phyloP scores from a whole-genome alignment of 2,329 filamentous ascomycete genomes.

The Drechslerella coelobrocha region DNA sequence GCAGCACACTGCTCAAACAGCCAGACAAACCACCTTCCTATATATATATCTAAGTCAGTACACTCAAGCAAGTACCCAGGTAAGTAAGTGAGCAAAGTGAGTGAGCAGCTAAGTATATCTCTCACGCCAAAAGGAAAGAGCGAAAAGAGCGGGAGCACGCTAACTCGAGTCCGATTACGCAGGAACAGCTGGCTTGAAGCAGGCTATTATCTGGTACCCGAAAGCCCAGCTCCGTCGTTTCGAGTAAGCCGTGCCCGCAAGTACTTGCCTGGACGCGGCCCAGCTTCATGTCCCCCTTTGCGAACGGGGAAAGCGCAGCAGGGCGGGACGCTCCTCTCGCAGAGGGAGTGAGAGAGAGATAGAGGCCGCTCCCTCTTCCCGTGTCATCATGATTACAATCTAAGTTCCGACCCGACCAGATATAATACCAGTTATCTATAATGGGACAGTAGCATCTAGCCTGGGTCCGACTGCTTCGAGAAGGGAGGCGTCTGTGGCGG shows the following conservation, averaged over 20 bases:
- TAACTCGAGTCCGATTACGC: slow-evolving; percentile 21
- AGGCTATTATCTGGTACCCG: slow-evolving; percentile 21
- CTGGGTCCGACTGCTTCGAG: not conserved
- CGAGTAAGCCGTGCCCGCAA: slow-evolving; percentile 32
- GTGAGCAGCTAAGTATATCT: too few species aligned
- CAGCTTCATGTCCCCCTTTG: not conserved
- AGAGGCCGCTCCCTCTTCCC: not conserved
- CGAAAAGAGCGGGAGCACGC: slow-evolving; percentile 7
- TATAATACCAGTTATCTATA: too few species aligned
- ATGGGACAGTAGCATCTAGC: too few species aligned
- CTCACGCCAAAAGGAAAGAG: not conserved
- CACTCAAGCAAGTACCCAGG: too few species aligned
- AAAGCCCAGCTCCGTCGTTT: slow-evolving; percentile 28
- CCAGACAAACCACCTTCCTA: not conserved
- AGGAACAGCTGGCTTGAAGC: slow-evolving; percentile 15
- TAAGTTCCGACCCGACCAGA: not conserved
- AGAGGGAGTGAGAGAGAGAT: too few species aligned
- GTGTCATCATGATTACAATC: not conserved
- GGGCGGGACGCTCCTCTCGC: slow-evolving; percentile 7
- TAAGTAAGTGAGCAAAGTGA: too few species aligned
- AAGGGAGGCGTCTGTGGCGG: slow-evolving; percentile 1
- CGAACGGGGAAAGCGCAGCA: slow-evolving; percentile 19
- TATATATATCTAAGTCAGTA: too few species aligned
- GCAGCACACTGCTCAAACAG: not conserved
- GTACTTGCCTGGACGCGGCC: not conserved